Evolutionary conservation across 495 filamentous ascomycete genomes (phyloP).

Genomic region (Xylaria telfairii): DNA sequence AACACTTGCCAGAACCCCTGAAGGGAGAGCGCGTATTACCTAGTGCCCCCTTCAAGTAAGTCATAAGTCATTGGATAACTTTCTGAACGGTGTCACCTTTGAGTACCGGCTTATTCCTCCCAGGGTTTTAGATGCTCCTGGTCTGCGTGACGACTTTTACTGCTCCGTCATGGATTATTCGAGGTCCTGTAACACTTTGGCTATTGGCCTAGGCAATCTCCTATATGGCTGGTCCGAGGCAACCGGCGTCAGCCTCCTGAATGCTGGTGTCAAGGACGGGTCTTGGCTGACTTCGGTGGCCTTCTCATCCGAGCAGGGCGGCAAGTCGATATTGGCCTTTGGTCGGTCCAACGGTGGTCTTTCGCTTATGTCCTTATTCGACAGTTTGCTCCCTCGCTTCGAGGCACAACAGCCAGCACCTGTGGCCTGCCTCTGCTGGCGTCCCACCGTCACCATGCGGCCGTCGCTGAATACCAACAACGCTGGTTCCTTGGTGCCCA

Average conservation of each 20-base stretch:
- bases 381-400: conserved; percentile 65
- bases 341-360: conserved; percentile 73
- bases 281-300: conserved; percentile 77
- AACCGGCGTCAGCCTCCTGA: conserved; percentile 53
- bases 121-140: conserved; percentile 84
- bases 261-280: conserved; percentile 44
- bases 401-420: conserved; percentile 71
- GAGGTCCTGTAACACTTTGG: conserved; percentile 71
- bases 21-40: conserved; percentile 57
- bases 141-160: conserved; percentile 92
- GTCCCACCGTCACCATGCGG: conserved; percentile 54
- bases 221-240: conserved; percentile 91
- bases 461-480: conserved; percentile 44
- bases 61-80: conserved; percentile 42
- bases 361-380: conserved; percentile 58
- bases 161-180: conserved; percentile 92
- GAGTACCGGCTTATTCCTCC: conserved; percentile 18
- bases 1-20: background rate
- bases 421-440: conserved; percentile 79
- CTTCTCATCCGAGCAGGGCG: conserved; percentile 82
- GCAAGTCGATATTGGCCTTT: conserved; percentile 81
- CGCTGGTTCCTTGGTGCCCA: conserved; percentile 52
- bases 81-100: background rate
- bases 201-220: conserved; percentile 78
- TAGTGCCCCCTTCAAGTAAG: conserved; percentile 77